Evolutionary conservation across 2,329 filamentous ascomycete species (phyloP), one percentile per base, ranked within the genome.

Genomic region (Nothomitra cinnamomea): DNA sequence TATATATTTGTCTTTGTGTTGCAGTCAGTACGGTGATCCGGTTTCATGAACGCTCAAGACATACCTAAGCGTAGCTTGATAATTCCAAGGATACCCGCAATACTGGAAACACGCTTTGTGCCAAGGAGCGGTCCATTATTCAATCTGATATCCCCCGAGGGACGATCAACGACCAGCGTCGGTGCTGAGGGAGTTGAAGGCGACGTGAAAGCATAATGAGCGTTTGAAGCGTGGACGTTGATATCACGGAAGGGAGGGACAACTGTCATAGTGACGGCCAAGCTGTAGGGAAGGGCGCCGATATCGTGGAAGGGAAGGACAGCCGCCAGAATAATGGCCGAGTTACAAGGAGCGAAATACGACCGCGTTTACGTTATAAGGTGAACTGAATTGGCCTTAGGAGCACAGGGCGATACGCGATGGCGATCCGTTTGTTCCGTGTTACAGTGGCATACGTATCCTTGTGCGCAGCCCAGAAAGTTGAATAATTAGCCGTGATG

Each of bases 191-290:
- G 88, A 2, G 88, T 90, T 0, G 92, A 96, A 25, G 92, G 92
- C 25, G 92, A 98, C 40, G 87, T 89, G 69, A 98, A 98, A 62
- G 88, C 87, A 74, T 98, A 98, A 65, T 92, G 84, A 62, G 90
- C 87, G 62, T 86, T 76, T 52, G 90, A 88, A 59, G 88, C 85
- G 69, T 94, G 88, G 67, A 98, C 81, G 68, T 96, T 98, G 73
- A 96, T 94, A 73, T 98, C 92, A 65, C 90, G 80, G 70, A 89
- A 98, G 21, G 90, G 92, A 54, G 83, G 72, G 53, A 70, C 66
- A 54, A 68, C 66, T 58, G 70, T 70, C 76, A 77, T 79, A 53
- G 15, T 47, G 25, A 35, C 13, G 1, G 22, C 32, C 2, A 90
- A 87, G 62, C 86, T 77, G 52, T 90, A 88, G 60, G 88, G 85